Base-by-base conservation (phyloP, 2,329 filamentous ascomycete genomes). In the Alternaria angustiovoidea region DNA sequence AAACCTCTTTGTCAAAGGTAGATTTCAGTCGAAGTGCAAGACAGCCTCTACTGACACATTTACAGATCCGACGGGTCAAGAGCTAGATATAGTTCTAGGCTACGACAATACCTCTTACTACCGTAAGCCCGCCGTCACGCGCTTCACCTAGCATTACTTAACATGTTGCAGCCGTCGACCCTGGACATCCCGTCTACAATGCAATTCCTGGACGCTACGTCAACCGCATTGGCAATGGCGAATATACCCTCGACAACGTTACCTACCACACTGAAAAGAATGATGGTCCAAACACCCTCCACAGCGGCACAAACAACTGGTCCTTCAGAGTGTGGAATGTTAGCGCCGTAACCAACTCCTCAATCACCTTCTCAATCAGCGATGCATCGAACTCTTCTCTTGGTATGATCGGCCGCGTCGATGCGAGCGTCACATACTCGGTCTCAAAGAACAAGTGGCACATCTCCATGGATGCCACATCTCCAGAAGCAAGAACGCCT, bases 91-190 rank as follows among this genome's bases (percentile, higher is more conserved):
- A 51, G 74, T 76, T 7, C 61, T 76, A 4, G 74, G 74, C 12
- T 76, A 76, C 43, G 73, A 75, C 61, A 76, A 76, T 32, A 71
- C 71, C 6, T 75, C 74, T 7, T 76, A 64, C 65, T 76, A 76
- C 42, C 68, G 74, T 76, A 69, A 54, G 73, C 63, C n/a, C 16
- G 52, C 8, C 28, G 28, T 20, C n/a, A 26, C 39, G 16, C 26
- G n/a, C 43, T 47, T 34, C 7, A 51, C 30, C 24, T 32, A 44
- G 18, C 6, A 42, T 42, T n/a, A 16, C 54, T 67, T 61, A 57
- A 69, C 54, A 20, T 5, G 12, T n/a, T n/a, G 12, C 30, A 76
- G 74, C 74, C 18, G 70, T 75, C 47, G 74, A 76, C 52, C 72
- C 74, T 24, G 71, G 72, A 28, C 74, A 76, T 51, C 74, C 74